Base-by-base conservation (phyloP, 331 rosid genomes). In the Malus hybrid region DNA sequence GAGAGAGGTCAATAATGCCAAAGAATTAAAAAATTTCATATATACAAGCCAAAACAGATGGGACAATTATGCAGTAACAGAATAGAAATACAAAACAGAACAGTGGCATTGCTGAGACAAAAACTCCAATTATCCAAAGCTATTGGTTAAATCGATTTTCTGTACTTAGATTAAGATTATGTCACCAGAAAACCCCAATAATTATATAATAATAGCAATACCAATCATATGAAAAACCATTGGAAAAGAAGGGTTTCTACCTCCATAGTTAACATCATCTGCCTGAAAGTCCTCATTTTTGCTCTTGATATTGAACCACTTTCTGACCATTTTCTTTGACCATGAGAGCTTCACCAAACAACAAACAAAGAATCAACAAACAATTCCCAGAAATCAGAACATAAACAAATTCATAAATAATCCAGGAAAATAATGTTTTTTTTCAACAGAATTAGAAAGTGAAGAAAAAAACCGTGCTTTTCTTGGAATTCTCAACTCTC, bases 311-410 rank as follows among this genome's bases (percentile, higher is more conserved):
- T 92, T 95, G 83, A 95, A 95, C 89, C 90, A 92, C 86, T 92
- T 95, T 59, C 97, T 92, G 81, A 95, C 96, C 98, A 95, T 92
- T 88, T 92, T 92, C 97, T 92, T 95, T 76, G 99, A 89, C 98
- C 98, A 95, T 54, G 98, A 92, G 93, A 95, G 96, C 99, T 95
- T 83, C 89, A 83, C 69, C 83, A 87, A 84, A 71, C 81, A 84
- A 66, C 78, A 83, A 67, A 65, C 22, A 59, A 56, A 81, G 78
- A 86, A 83, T 83, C 87, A 89, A 84, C 83, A n/a, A 76, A 72
- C 76, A 74, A 69, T 78, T 83, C 65, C 79, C 60, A 64, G 28
- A 60, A 65, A 73, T 60, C 73, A 55, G 75, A 75, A 28, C 44
- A 48, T 27, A 79, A 77, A 39, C 50, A 86, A 74, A 81, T 65